Percentiles rank a stretch among this genome's conserved stretches.
Evolutionary conservation across 345 rosid species (phyloP).

Genomic region (Pelargonium nanum): DNA sequence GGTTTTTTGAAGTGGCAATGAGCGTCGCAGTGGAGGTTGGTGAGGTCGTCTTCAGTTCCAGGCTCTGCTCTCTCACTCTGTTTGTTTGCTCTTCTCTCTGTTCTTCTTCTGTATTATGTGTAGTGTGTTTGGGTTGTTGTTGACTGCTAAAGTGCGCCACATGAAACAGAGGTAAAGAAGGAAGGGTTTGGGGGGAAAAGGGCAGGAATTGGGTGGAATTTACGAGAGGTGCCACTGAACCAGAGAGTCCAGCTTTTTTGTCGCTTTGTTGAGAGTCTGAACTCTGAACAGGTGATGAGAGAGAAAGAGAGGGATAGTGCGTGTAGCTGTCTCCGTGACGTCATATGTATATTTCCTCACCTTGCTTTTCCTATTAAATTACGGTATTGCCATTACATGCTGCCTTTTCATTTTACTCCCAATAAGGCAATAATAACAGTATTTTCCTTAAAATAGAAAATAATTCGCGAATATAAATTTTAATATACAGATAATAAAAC

Average conservation of each 20-base stretch:
- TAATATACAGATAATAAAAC: too few relatives aligned
- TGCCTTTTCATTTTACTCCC: too few relatives aligned
- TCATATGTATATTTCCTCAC: neutral
- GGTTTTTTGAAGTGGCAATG: neutral
- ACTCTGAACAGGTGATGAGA: too few relatives aligned
- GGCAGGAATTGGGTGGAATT: conserved; percentile 9
- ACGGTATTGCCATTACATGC: neutral
- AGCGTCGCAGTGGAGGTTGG: neutral
- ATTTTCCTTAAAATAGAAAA: too few relatives aligned
- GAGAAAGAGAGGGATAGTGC: neutral
- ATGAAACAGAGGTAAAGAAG: conserved; percentile 1
- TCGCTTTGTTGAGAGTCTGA: too few relatives aligned
- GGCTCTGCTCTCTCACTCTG: neutral
- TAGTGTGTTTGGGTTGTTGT: conserved; percentile 7
- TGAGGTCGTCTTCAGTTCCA: conserved; percentile 2
- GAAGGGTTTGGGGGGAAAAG: neutral
- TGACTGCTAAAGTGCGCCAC: conserved; percentile 24
- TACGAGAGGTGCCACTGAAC: conserved; percentile 30
- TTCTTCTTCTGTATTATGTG: neutral
- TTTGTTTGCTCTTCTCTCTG: neutral
- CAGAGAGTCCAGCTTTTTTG: too few relatives aligned
- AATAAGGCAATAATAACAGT: too few relatives aligned
- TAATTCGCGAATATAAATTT: too few relatives aligned
- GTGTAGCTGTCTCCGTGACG: neutral
- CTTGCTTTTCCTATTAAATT: neutral